phyloP scores from a whole-genome alignment of 148 eudicot genomes.

The Heliosperma pusillum region DNA sequence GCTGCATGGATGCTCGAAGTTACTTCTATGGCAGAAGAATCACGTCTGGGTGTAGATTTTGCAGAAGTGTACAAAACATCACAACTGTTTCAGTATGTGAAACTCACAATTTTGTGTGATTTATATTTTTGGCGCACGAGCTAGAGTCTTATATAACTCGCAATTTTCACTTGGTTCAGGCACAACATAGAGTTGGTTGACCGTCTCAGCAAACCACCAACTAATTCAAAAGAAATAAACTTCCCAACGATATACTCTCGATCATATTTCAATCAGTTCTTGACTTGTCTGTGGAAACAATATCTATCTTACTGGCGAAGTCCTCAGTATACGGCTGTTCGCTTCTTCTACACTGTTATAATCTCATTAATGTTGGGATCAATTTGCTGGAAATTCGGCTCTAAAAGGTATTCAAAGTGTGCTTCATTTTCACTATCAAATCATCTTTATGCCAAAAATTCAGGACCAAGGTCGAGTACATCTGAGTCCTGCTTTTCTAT shows the following conservation, averaged over 20 bases:
- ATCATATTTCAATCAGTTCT: conserved; percentile 61
- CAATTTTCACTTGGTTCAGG: conserved; percentile 39
- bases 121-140: neutral
- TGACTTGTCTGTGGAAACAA: conserved; percentile 92
- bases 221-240: conserved; percentile 66
- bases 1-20: conserved; percentile 99
- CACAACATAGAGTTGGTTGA: conserved; percentile 73
- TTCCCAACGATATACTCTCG: conserved; percentile 75
- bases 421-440: conserved; percentile 5
- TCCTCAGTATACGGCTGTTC: conserved; percentile 98
- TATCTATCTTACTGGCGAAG: conserved; percentile 95
- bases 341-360: conserved; percentile 90
- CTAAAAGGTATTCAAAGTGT: conserved; percentile 52
- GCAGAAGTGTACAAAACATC: conserved; percentile 83
- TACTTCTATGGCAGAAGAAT: conserved; percentile 79
- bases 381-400: conserved; percentile 95
- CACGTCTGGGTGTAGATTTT: conserved; percentile 78
- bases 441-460: neutral
- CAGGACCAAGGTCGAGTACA: neutral
- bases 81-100: conserved; percentile 59
- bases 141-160: conserved; percentile 19
- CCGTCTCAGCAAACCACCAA: conserved; percentile 68
- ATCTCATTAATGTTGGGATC: conserved; percentile 97
- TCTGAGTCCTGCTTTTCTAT: too few relatives aligned
- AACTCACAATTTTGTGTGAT: conserved; percentile 6